Evolutionary conservation across 1,139 yeast species (phyloP), one percentile per base, ranked within the genome.

Genomic region (Taphrina sp.): DNA sequence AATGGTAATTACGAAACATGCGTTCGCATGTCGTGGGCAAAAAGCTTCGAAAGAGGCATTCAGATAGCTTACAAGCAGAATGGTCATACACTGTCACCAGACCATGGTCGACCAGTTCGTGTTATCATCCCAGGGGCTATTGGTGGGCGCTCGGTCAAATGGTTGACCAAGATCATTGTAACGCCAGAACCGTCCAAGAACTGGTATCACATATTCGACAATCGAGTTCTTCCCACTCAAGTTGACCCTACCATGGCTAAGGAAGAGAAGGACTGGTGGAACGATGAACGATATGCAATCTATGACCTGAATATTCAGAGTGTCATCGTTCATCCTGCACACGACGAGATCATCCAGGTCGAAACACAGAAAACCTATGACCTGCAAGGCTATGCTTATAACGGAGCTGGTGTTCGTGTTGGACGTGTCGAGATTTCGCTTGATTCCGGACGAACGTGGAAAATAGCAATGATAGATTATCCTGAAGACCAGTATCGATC

Each of bases 91-190:
- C 58, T 69, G 17, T 52, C 64, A 3, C 71, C 71, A 1, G 72
- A 69, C 54, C 72, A 69, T 57, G 72, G 72, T 1, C 64, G 62
- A 14, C 72, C 72, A 1, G 53, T 69, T n/a, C 63, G 72, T 37
- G 69, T 66, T 5, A 62, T 69, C 3, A 65, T 69, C 1, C 72
- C 72, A 2, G 72, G 72, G 7, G 66, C 67, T 19, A 68, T 69
- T 60, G 72, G 72, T 16, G 72, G 72, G 2, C 61, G 72, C 14
- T 66, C 70, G 5, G 72, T 69, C 39, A 69, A 69, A 55, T 69
- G 72, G 72, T 58, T 69, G 22, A 65, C 62, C 34, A 62, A 60
- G 45, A 56, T 69, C 20, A 54, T 66, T 10, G 59, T 69, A 17
- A 60, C 69, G 7, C 69, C 68, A 17, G 54, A 28, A n/a, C 72